A percentile compares a stretch with the other conserved stretches of the same genome.
Evolutionary conservation across 495 filamentous ascomycete species (phyloP).

Genomic region (Penicillium fimorum): DNA sequence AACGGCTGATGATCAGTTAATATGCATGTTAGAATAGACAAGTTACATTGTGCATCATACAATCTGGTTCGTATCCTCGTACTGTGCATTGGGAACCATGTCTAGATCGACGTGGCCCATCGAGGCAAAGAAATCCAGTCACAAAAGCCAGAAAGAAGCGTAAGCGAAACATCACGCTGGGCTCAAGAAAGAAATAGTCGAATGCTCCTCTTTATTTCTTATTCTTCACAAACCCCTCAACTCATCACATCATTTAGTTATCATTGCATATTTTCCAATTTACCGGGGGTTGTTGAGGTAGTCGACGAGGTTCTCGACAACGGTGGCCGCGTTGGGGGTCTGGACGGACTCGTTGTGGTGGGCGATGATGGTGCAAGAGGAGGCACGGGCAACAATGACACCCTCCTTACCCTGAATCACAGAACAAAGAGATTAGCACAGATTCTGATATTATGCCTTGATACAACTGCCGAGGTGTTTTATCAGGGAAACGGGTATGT

Average conservation of each 20-base stretch:
- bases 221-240: conserved; percentile 27
- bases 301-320: conserved; percentile 44
- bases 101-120: background rate
- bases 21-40: conserved; percentile 21
- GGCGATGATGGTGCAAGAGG: conserved; percentile 78
- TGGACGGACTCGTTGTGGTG: conserved; percentile 73
- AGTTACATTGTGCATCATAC: conserved; percentile 7
- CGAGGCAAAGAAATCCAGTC: conserved; percentile 7
- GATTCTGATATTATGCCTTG: background rate
- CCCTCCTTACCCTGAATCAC: conserved; percentile 72
- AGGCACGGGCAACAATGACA: conserved; percentile 75
- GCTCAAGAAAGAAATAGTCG: conserved; percentile 12
- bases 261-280: conserved; percentile 12
- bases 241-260: conserved; percentile 21
- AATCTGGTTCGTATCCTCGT: conserved; percentile 1
- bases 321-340: conserved; percentile 46
- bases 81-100: conserved; percentile 2
- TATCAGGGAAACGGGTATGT: conserved; percentile 2
- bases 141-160: conserved; percentile 4
- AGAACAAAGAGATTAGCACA: background rate
- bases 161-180: background rate
- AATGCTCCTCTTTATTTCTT: conserved; percentile 29
- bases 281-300: conserved; percentile 44
- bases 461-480: background rate
- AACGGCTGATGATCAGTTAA: conserved; percentile 6